phyloP scores from a whole-genome alignment of 148 eudicot genomes.

The Polygonum maritimum region DNA sequence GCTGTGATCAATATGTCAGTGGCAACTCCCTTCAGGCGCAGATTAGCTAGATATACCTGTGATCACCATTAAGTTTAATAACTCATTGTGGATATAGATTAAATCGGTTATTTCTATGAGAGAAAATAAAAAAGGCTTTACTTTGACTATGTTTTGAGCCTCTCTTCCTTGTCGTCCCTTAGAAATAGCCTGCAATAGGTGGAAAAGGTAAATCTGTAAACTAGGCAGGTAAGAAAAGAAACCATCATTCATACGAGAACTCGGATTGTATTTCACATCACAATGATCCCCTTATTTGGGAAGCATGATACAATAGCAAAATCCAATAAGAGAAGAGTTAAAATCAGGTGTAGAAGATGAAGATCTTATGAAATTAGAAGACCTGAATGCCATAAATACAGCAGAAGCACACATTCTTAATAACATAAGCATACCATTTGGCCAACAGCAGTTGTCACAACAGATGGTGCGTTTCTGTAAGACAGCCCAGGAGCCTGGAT shows the following conservation, averaged over 20 bases:
- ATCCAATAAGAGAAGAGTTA: neutral
- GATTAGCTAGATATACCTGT: conserved; percentile 86
- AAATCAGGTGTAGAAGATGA: neutral
- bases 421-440: conserved; percentile 53
- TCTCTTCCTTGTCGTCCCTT: conserved; percentile 97
- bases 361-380: neutral
- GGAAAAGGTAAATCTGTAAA: neutral
- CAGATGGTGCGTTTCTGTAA: conserved; percentile 43
- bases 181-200: conserved; percentile 62
- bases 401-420: neutral
- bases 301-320: neutral
- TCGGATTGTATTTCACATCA: neutral
- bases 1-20: conserved; percentile 78
- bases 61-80: neutral
- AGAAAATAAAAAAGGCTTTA: conserved; percentile 19
- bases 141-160: conserved; percentile 75
- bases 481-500: conserved; percentile 48
- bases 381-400: neutral
- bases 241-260: neutral
- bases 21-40: conserved; percentile 80
- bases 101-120: neutral
- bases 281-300: neutral
- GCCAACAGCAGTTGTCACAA: conserved; percentile 67
- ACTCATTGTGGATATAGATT: neutral
- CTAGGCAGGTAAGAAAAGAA: neutral